These are phyloP conservation scores for Geranium brycei DNA, from an alignment of 345 rosid genomes.

Conservation along the genomic window DNA sequence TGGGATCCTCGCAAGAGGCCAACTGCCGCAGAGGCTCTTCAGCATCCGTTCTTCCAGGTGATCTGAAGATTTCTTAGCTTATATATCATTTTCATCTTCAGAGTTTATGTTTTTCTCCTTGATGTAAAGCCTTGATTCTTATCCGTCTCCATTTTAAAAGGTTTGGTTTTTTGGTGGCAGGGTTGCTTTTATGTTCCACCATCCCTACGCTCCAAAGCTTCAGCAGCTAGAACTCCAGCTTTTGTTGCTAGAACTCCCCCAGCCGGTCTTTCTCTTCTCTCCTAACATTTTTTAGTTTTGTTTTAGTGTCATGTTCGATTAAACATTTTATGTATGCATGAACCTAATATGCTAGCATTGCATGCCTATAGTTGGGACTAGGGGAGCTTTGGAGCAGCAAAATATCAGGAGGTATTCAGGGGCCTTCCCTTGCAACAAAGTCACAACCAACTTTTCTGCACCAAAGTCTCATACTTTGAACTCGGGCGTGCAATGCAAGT, in stretches of 20 bases:
- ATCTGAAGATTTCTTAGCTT: neutral
- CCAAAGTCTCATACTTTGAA: constrained; percentile 35
- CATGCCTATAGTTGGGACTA: constrained; percentile 34
- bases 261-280: constrained; percentile 29
- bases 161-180: constrained; percentile 23
- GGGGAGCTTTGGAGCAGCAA: constrained; percentile 40
- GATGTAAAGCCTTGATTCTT: neutral
- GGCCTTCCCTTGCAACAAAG: constrained; percentile 32
- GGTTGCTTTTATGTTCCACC: constrained; percentile 87
- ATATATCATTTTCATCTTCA: neutral
- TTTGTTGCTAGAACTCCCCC: constrained; percentile 53
- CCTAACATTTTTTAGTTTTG: neutral
- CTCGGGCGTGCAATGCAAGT: constrained; percentile 47
- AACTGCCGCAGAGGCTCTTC: constrained; percentile 73
- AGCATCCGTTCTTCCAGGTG: constrained; percentile 95
- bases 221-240: constrained; percentile 42
- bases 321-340: neutral
- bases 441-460: constrained; percentile 24
- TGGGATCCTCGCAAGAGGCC: constrained; percentile 95
- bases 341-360: neutral
- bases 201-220: constrained; percentile 50
- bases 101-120: neutral
- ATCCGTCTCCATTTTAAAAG: neutral
- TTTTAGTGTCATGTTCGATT: neutral
- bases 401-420: constrained; percentile 32